Evolutionary conservation across 805 yeast genomes (phyloP).

Genomic region (Starmerella etchellsii): DNA sequence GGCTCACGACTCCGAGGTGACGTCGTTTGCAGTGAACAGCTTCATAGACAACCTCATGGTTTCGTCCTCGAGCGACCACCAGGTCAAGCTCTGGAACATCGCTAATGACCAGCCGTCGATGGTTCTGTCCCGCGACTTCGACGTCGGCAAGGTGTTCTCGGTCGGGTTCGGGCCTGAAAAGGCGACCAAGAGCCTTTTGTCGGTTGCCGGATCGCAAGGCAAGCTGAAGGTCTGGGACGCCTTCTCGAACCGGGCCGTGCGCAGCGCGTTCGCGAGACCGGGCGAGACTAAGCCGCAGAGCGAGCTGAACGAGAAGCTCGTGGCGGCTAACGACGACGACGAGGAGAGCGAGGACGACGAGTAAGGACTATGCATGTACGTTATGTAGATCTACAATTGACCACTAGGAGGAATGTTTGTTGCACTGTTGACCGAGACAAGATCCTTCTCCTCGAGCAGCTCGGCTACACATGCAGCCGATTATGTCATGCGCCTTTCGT

Average conservation of each 20-base stretch:
- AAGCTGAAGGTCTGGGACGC: slow-evolving; percentile 88
- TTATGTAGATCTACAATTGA: no score
- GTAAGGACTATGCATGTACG: no score
- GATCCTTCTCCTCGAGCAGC: no score
- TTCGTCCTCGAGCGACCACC: slow-evolving; percentile 81
- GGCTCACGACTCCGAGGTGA: slow-evolving; percentile 92
- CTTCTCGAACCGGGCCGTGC: slow-evolving; percentile 66
- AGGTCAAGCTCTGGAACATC: slow-evolving; percentile 78
- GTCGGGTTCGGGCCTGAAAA: slow-evolving; percentile 74
- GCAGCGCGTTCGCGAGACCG: slow-evolving; percentile 45
- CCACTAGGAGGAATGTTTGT: no score
- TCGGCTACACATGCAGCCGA: no score
- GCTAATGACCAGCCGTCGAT: slow-evolving; percentile 55
- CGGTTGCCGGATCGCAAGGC: slow-evolving; percentile 76
- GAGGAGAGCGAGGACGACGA: slow-evolving; percentile 10
- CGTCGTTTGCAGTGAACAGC: slow-evolving; percentile 59
- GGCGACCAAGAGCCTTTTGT: slow-evolving; percentile 72
- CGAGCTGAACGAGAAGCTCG: slow-evolving; percentile 10
- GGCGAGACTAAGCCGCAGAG: slow-evolving; percentile 1
- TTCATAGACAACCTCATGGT: slow-evolving; percentile 60
- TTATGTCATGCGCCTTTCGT: no score
- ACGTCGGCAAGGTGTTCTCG: slow-evolving; percentile 81
- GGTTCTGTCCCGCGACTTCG: slow-evolving; percentile 84
- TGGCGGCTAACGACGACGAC: slow-evolving; percentile 12
- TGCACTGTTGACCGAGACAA: no score